Base-by-base conservation (phyloP, 2,329 filamentous ascomycete genomes). In the Botrytis byssoidea region DNA sequence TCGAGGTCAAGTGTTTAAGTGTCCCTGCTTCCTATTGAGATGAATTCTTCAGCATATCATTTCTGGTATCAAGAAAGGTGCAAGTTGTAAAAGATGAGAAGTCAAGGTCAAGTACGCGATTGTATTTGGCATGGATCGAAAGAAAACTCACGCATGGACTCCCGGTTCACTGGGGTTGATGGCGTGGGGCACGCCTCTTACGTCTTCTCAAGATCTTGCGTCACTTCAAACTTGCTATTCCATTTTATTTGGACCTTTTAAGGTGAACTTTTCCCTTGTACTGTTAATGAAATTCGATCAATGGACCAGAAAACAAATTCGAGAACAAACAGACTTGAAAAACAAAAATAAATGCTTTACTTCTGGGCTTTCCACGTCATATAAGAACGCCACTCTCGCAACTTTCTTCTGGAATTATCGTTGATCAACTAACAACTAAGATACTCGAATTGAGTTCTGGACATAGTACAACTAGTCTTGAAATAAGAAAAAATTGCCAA, bases 41-140 rank as follows among this genome's bases (percentile, higher is more conserved):
- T 22, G 12, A 29, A 57, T 66, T 29, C 29, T 72, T 67, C 25
- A 66, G 70, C 46, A 71, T 66, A 44, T 18, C 22, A 65, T 42
- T 32, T 4, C 20, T n/a, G 20, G 29, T 42, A 35, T 42, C 3
- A 22, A 29, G 46, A 46, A 32, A 57, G 8, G 29, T 14, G 32
- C 18, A 6, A 46, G 20, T 42, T 32, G 48, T 29, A 32, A 10
- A 12, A n/a, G 32, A 29, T 22, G 20, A 42, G 9, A 35, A 44
- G 29, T 18, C 22, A 42, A 65, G n/a, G n/a, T 25, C 4, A 51
- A 37, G 48, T 18, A 22, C n/a, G 16, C 25, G 25, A 44, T 9
- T 35, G 12, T 42, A 20, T 35, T 8, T 71, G 42, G 35, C 29
- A 64, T n/a, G 29, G 25, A 40, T 61, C 32, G 59, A 37, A 48